Conservation (phyloP, 2,329 filamentous ascomycete genomes). For the Fusarium sp. region DNA sequence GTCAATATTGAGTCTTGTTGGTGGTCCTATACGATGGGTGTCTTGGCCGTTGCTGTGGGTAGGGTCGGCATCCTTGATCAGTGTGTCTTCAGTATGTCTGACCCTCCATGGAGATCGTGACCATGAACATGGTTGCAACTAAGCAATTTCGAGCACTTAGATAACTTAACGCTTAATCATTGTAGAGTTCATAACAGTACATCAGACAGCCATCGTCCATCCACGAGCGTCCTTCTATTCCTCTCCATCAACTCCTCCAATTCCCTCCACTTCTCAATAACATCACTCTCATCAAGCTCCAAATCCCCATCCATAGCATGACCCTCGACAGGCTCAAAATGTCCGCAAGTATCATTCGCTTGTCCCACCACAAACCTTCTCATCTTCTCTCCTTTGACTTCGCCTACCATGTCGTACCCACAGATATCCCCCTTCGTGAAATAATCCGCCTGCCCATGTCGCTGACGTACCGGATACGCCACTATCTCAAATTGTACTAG, state of each 20-base stretch:
- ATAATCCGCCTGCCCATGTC: background rate
- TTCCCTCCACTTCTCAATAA: background rate
- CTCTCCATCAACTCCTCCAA: background rate
- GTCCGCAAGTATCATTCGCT: background rate
- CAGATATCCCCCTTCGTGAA: background rate
- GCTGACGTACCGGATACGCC: background rate
- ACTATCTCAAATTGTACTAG: background rate
- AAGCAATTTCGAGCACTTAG: too few species aligned
- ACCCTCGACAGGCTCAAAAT: background rate
- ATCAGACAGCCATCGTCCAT: background rate
- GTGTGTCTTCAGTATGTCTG: rapidly evolving
- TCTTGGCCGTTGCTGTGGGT: too few species aligned
- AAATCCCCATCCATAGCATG: background rate
- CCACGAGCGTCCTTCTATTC: background rate
- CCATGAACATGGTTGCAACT: rapidly evolving
- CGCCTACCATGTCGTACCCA: background rate
- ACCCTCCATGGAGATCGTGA: rapidly evolving
- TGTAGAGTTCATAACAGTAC: rapidly evolving
- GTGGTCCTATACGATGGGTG: rapidly evolving
- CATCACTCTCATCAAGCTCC: slow-evolving; percentile 10
- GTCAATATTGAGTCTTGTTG: too few species aligned
- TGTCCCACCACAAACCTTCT: slow-evolving; percentile 11
- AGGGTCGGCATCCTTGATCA: rapidly evolving
- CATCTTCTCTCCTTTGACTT: background rate
- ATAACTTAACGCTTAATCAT: background rate